Evolutionary conservation across 345 rosid species (phyloP).

Genomic region (Bretschneidera sinensis): DNA sequence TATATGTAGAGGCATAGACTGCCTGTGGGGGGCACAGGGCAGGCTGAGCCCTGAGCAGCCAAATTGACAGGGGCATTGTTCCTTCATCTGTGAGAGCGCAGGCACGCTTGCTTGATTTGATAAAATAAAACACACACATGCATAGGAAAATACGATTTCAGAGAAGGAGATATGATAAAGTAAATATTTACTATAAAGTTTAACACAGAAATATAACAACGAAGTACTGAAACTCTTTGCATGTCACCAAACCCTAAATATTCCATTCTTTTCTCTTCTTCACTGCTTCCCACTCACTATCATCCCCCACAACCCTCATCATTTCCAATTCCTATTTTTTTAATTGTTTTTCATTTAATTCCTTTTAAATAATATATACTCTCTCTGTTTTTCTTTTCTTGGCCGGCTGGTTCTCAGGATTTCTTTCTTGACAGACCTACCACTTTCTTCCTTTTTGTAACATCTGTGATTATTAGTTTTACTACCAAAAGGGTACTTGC

Average conservation of each 20-base stretch:
- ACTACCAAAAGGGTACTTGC: slow-evolving; percentile 33
- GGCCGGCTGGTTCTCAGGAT: slow-evolving; percentile 15
- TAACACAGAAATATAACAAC: neutral
- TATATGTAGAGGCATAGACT: too few relatives aligned
- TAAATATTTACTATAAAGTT: slow-evolving; percentile 1
- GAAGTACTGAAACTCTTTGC: slow-evolving; percentile 22
- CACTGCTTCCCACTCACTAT: slow-evolving; percentile 21
- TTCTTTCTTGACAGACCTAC: slow-evolving; percentile 21
- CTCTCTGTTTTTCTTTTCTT: neutral
- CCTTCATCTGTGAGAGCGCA: slow-evolving; percentile 17
- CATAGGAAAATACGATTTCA: slow-evolving; percentile 19
- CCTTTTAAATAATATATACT: too few relatives aligned
- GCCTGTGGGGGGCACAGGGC: neutral
- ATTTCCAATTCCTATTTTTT: slow-evolving; percentile 7
- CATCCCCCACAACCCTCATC: slow-evolving; percentile 16
- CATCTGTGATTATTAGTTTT: slow-evolving; percentile 27
- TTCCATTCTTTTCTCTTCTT: slow-evolving; percentile 19
- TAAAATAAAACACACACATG: slow-evolving; percentile 13
- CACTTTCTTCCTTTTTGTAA: slow-evolving; percentile 30
- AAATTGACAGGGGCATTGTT: slow-evolving; percentile 13
- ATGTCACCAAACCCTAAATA: slow-evolving; percentile 36
- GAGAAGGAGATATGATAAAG: slow-evolving; percentile 1
- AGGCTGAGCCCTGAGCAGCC: slow-evolving; percentile 4
- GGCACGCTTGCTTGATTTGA: slow-evolving; percentile 35
- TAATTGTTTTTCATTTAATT: too few relatives aligned